Evolutionary conservation across 805 yeast genomes (phyloP).

Genomic region (Grigorovia humatica): DNA sequence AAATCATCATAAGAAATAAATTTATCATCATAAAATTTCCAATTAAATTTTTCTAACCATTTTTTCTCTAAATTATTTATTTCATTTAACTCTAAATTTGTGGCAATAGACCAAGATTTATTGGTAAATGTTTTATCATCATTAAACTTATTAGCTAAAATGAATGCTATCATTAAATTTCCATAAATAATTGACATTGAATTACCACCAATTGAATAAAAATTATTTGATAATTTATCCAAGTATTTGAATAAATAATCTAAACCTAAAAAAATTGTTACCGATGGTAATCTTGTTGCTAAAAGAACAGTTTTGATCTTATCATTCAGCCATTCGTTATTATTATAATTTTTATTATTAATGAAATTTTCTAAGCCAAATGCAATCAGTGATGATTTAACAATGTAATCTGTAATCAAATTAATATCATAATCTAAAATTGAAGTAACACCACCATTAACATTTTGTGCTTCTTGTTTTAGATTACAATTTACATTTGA

Average conservation of each 20-base stretch:
- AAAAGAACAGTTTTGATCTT: constrained; percentile 59
- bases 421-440: constrained; percentile 72
- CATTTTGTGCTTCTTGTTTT: constrained; percentile 6
- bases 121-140: constrained; percentile 96
- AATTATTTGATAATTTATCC: constrained; percentile 29
- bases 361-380: constrained; percentile 35
- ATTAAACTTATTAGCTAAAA: constrained; percentile 85
- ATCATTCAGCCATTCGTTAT: constrained; percentile 35
- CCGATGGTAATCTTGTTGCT: constrained; percentile 80
- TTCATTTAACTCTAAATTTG: constrained; percentile 54
- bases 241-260: constrained; percentile 65
- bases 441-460: constrained; percentile 64
- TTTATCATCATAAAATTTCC: constrained; percentile 42
- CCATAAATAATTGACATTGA: constrained; percentile 37
- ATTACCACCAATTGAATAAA: constrained; percentile 21
- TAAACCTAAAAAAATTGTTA: constrained; percentile 69
- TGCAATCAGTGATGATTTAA: constrained; percentile 63
- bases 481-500: neutral
- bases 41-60: constrained; percentile 54
- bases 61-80: constrained; percentile 59
- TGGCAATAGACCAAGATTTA: constrained; percentile 93
- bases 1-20: constrained; percentile 20
- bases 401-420: constrained; percentile 69
- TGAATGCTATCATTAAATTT: constrained; percentile 55
- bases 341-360: neutral